phyloP scores from a whole-genome alignment of 2,329 filamentous ascomycete genomes.

The Penicillium sp. region DNA sequence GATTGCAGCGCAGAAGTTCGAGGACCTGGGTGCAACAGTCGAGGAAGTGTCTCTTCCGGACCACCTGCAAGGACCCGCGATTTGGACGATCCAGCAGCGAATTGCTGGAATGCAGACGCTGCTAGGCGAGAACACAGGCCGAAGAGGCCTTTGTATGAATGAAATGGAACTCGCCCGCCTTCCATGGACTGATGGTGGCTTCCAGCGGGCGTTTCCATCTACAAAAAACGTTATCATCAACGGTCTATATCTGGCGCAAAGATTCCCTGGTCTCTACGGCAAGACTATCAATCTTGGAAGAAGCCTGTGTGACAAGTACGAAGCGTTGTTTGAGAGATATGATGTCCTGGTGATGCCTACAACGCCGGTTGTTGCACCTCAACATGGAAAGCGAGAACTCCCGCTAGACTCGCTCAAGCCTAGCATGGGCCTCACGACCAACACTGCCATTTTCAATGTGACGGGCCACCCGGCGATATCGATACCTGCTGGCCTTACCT shows the following conservation, averaged over 20 bases:
- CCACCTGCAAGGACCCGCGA: slow-evolving; percentile 46
- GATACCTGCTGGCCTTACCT: slow-evolving; percentile 51
- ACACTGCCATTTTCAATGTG: slow-evolving; percentile 58
- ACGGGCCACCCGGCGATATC: slow-evolving; percentile 58
- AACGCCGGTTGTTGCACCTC: slow-evolving; percentile 29
- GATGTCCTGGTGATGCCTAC: slow-evolving; percentile 46
- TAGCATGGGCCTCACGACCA: slow-evolving; percentile 54
- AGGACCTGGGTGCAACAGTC: slow-evolving; percentile 50
- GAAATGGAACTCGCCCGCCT: slow-evolving; percentile 53
- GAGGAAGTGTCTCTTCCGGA: slow-evolving; percentile 53
- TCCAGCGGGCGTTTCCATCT: slow-evolving; percentile 48
- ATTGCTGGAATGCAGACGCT: slow-evolving; percentile 48
- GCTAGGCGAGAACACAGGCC: slow-evolving; percentile 46
- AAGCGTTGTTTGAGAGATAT: slow-evolving; percentile 40
- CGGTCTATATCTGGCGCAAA: slow-evolving; percentile 42
- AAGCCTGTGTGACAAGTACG: slow-evolving; percentile 41
- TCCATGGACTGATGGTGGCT: slow-evolving; percentile 49
- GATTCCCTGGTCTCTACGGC: slow-evolving; percentile 40
- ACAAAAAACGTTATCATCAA: slow-evolving; percentile 48
- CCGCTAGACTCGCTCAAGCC: slow-evolving; percentile 32
- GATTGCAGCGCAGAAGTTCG: slow-evolving; percentile 44
- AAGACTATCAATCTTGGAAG: slow-evolving; percentile 45
- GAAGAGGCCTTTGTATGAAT: slow-evolving; percentile 51
- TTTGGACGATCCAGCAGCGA: slow-evolving; percentile 48
- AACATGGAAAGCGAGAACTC: slow-evolving; percentile 23